These are phyloP conservation scores for Fusarium sp. DNA, from an alignment of 2,329 filamentous ascomycete genomes.

Conservation along the genomic window DNA sequence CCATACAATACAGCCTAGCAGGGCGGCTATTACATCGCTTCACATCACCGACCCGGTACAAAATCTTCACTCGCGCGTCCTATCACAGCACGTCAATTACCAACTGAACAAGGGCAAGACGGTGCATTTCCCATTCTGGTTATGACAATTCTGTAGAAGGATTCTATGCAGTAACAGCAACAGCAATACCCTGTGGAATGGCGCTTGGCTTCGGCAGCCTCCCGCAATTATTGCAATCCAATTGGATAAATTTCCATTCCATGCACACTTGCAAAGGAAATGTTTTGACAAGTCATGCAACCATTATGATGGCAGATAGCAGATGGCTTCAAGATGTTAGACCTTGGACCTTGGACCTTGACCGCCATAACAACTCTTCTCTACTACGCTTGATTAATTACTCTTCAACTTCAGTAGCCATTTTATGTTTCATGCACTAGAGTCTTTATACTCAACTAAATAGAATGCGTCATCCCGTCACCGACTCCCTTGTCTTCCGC, in stretches of 20 bases:
- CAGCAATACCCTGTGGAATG: slow-evolving; percentile 10
- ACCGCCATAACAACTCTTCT: neutral
- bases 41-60: neutral
- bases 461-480: slow-evolving; percentile 35
- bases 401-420: too few relatives aligned
- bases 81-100: neutral
- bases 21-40: neutral
- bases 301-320: neutral
- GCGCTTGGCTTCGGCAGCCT: slow-evolving; percentile 35
- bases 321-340: neutral
- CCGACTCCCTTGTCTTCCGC: slow-evolving; percentile 25
- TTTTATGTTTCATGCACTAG: too few relatives aligned
- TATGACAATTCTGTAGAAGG: neutral
- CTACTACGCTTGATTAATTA: too few relatives aligned
- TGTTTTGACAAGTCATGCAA: neutral
- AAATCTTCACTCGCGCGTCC: neutral
- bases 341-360: neutral
- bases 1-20: neutral
- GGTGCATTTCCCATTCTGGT: slow-evolving; percentile 14
- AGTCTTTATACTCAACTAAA: neutral
- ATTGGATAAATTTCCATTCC: slow-evolving; percentile 13
- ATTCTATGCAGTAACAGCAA: neutral
- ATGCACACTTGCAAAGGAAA: neutral
- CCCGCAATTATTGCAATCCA: slow-evolving; percentile 22
- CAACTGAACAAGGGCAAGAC: slow-evolving; percentile 2